Percentiles rank a stretch among this genome's conserved stretches.
Conservation (phyloP, 2,329 filamentous ascomycete species). For the Sporothrix dimorphospora region DNA sequence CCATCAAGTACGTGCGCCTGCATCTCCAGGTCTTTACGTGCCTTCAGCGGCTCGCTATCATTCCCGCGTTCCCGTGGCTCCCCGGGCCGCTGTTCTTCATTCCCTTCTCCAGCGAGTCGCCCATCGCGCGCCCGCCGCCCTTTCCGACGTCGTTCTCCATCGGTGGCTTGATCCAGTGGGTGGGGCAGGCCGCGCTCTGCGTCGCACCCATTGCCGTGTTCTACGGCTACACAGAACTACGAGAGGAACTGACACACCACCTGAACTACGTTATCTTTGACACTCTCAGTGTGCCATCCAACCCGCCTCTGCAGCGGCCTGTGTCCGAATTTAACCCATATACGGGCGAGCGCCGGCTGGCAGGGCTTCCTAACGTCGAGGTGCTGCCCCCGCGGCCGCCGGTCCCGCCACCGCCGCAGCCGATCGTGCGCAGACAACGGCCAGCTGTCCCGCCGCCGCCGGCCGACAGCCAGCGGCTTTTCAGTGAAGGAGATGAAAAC, state of each 20-base stretch:
- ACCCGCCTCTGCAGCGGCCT: conserved; percentile 26
- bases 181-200: conserved; percentile 47
- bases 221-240: conserved; percentile 48
- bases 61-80: conserved; percentile 47
- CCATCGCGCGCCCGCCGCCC: conserved; percentile 54
- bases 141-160: conserved; percentile 45
- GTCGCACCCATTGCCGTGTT: conserved; percentile 53
- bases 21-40: conserved; percentile 58
- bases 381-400: neutral
- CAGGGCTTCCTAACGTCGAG: conserved; percentile 24
- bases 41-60: conserved; percentile 55
- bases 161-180: conserved; percentile 49
- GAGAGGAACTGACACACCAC: conserved; percentile 42
- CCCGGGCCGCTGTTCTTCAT: conserved; percentile 56
- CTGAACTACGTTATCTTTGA: conserved; percentile 48
- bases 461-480: conserved; percentile 20
- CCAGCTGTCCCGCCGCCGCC: conserved; percentile 24
- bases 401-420: neutral
- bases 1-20: conserved; percentile 46
- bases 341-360: conserved; percentile 23
- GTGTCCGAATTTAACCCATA: neutral
- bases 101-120: conserved; percentile 54
- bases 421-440: neutral
- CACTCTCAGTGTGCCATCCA: conserved; percentile 43
- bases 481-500: conserved; percentile 6